These are phyloP conservation scores for Friedmanniomyces simplex DNA, from an alignment of 495 filamentous ascomycete species.

Conservation along the genomic window DNA sequence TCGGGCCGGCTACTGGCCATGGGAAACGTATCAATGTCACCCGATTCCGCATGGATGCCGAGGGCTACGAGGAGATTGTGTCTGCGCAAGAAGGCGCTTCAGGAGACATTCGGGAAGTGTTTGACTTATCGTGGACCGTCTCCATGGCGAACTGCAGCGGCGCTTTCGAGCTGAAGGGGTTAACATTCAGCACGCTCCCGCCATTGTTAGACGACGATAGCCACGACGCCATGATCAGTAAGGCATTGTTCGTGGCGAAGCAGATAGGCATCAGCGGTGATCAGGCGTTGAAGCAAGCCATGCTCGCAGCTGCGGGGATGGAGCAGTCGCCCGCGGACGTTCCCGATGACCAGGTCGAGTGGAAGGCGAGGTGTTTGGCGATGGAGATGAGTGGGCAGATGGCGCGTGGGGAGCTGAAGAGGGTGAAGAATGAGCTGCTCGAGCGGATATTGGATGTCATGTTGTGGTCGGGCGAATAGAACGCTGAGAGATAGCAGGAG, in stretches of 20 bases:
- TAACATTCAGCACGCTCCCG: conserved; percentile 7
- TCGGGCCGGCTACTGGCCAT: conserved; percentile 22
- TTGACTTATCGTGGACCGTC: conserved; percentile 27
- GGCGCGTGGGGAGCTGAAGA: conserved; percentile 16
- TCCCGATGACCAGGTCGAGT: conserved; percentile 15
- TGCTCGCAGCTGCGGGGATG: background rate
- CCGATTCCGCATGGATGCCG: conserved; percentile 26
- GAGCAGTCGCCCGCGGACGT: background rate
- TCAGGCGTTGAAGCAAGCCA: background rate
- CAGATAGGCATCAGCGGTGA: background rate
- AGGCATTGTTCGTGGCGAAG: background rate
- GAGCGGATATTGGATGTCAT: conserved; percentile 14
- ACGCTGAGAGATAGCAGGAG: background rate
- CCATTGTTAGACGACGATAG: background rate
- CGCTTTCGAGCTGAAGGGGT: conserved; percentile 25
- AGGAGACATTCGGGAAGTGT: conserved; percentile 22
- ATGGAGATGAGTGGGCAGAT: conserved; percentile 14
- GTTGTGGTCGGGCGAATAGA: background rate
- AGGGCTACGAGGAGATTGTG: conserved; percentile 31
- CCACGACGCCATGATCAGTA: conserved; percentile 1
- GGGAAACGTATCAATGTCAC: conserved; percentile 25
- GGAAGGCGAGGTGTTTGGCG: conserved; percentile 14
- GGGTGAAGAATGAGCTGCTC: conserved; percentile 9
- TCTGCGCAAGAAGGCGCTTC: conserved; percentile 25
- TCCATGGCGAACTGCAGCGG: conserved; percentile 23